These are phyloP conservation scores for Forsythia suspensa DNA, from an alignment of 257 asterid species.

Conservation along the genomic window DNA sequence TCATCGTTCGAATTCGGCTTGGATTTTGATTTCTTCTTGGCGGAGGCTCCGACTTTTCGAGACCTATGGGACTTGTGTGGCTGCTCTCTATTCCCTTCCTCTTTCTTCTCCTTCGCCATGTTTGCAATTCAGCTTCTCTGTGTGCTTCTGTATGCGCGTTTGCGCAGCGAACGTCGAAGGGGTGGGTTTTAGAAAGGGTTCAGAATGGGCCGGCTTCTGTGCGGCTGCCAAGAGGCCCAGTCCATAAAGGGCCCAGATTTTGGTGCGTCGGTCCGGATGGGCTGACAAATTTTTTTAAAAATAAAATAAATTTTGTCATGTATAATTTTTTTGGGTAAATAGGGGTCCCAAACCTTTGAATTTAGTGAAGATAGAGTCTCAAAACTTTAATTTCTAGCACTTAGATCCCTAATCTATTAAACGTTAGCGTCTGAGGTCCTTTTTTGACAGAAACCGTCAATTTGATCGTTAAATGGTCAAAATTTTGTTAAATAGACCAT, in stretches of 20 bases:
- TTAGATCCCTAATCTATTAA: too few species aligned
- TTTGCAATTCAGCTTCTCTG: not conserved
- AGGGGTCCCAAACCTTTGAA: too few species aligned
- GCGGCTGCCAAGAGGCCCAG: not conserved
- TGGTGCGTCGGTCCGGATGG: not conserved
- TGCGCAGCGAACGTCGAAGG: not conserved
- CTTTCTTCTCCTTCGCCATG: slow-evolving; percentile 30
- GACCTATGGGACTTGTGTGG: slow-evolving; percentile 76
- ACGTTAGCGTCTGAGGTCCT: too few species aligned
- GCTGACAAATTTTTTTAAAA: not conserved
- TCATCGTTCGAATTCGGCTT: slow-evolving; percentile 35
- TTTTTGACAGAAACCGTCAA: too few species aligned
- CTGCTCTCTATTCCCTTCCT: slow-evolving; percentile 40
- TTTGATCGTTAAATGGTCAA: too few species aligned
- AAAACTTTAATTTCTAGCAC: too few species aligned
- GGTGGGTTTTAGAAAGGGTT: not conserved
- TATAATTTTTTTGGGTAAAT: too few species aligned
- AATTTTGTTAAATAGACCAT: too few species aligned
- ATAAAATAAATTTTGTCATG: too few species aligned
- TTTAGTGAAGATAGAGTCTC: too few species aligned
- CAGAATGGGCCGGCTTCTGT: not conserved
- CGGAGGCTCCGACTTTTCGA: slow-evolving; percentile 75
- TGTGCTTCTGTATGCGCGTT: not conserved
- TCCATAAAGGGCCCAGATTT: too few species aligned
- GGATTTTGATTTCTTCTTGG: slow-evolving; percentile 64